Evolutionary conservation across 2,329 filamentous ascomycete species (phyloP).

Genomic region (Fulvia fulva): DNA sequence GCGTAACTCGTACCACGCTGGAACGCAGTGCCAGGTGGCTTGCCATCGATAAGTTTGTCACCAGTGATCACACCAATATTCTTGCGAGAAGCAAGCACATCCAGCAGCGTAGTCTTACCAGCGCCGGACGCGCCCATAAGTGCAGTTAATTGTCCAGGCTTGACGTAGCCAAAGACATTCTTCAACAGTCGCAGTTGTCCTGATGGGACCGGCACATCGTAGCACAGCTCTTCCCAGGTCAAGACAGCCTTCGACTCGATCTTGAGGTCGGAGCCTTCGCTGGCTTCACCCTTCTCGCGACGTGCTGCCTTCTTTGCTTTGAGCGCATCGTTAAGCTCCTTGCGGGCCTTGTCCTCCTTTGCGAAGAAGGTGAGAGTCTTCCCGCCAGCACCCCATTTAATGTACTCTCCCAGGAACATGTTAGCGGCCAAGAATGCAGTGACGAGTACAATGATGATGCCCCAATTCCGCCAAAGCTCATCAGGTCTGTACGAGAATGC

Average conservation of each 20-base stretch:
- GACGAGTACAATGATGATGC: constrained; percentile 73
- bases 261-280: constrained; percentile 43
- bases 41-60: constrained; percentile 60
- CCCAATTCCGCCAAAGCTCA: constrained; percentile 79
- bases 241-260: constrained; percentile 54
- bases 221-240: constrained; percentile 51
- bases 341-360: constrained; percentile 64
- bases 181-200: constrained; percentile 45
- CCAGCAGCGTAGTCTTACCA: constrained; percentile 79
- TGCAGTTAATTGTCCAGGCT: constrained; percentile 48
- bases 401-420: constrained; percentile 70
- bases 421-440: constrained; percentile 71
- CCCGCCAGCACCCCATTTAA: constrained; percentile 76
- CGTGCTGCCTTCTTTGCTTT: constrained; percentile 56
- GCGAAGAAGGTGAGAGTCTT: constrained; percentile 74
- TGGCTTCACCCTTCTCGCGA: constrained; percentile 39
- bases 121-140: constrained; percentile 59
- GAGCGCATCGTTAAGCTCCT: constrained; percentile 62
- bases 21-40: constrained; percentile 52
- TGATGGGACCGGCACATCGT: constrained; percentile 47
- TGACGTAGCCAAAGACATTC: constrained; percentile 48
- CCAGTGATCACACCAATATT: constrained; percentile 62
- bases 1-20: constrained; percentile 62
- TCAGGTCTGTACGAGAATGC: constrained; percentile 63
- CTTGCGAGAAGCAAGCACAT: constrained; percentile 66